Percentiles rank a stretch among this genome's conserved stretches.
Evolutionary conservation across 306 rosid species (phyloP).

Genomic region (Vachellia pachyceras): DNA sequence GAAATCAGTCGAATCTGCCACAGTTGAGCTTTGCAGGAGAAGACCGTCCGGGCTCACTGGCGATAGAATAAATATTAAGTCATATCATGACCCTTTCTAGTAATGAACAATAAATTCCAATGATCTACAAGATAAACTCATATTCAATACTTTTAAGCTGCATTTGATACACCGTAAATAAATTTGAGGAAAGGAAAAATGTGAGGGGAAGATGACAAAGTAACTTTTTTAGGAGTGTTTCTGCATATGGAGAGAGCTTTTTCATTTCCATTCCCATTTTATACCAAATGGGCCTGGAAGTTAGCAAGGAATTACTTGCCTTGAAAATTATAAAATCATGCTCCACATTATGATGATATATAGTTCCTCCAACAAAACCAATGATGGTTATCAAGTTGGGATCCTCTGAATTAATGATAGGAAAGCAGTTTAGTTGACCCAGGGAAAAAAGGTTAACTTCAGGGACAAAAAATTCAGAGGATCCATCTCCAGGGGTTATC

Average conservation of each 20-base stretch:
- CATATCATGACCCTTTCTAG: slow-evolving; percentile 24
- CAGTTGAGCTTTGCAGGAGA: slow-evolving; percentile 92
- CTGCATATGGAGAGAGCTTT: no score
- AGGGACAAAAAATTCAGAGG: background rate
- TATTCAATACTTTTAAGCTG: background rate
- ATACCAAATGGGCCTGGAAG: no score
- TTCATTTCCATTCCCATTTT: no score
- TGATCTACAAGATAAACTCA: slow-evolving; percentile 5
- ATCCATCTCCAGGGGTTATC: background rate
- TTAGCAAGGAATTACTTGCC: no score
- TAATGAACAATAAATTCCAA: slow-evolving; percentile 22
- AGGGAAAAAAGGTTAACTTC: background rate
- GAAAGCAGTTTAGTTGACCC: background rate
- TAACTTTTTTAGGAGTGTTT: no score
- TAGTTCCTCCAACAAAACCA: background rate
- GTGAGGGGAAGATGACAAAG: no score
- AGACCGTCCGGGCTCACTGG: slow-evolving; percentile 98
- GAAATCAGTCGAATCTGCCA: slow-evolving; percentile 82
- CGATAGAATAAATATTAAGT: slow-evolving; percentile 24
- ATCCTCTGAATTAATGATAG: background rate
- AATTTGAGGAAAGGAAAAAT: no score
- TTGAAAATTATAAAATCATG: no score
- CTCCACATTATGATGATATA: no score
- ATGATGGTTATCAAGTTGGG: no score
- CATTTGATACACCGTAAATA: no score